Conservation (phyloP, 2,329 filamentous ascomycete species). For the Claviceps citrina region DNA sequence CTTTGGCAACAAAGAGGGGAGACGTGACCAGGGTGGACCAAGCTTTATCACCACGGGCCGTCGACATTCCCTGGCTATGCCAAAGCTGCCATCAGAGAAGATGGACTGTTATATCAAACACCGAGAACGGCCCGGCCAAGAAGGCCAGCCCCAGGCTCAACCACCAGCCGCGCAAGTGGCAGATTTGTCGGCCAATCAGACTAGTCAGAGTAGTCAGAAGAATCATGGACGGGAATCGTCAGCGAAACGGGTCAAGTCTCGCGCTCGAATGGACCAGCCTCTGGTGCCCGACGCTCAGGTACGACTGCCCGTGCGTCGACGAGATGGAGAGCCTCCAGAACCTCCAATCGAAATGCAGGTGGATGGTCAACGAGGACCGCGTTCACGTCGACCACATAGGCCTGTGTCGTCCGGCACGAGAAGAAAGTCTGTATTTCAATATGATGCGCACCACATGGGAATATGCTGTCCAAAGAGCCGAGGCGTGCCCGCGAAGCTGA, state of each 20-base stretch:
- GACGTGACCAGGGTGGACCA: constrained; percentile 1
- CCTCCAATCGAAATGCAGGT: neutral
- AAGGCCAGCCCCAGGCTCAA: neutral
- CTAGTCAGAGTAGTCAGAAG: neutral
- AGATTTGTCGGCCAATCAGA: neutral
- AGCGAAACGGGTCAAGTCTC: neutral
- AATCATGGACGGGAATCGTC: neutral
- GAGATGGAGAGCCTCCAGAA: neutral
- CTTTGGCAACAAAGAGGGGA: neutral
- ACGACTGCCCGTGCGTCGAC: neutral
- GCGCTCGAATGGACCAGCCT: neutral
- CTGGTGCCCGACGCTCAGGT: neutral
- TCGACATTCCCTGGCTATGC: constrained; percentile 6
- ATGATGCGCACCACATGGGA: constrained; percentile 11
- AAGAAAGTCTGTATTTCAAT: constrained; percentile 1
- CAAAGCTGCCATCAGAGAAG: neutral
- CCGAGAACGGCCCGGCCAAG: neutral
- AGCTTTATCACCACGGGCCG: constrained; percentile 7
- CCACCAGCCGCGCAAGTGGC: neutral
- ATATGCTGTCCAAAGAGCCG: constrained; percentile 15
- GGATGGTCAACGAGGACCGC: neutral
- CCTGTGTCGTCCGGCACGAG: neutral
- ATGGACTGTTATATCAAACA: neutral
- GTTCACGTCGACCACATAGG: neutral
- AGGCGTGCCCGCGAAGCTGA: constrained; percentile 12